Conservation (phyloP, 2,329 filamentous ascomycete genomes). For the Phialophora chinensis region DNA sequence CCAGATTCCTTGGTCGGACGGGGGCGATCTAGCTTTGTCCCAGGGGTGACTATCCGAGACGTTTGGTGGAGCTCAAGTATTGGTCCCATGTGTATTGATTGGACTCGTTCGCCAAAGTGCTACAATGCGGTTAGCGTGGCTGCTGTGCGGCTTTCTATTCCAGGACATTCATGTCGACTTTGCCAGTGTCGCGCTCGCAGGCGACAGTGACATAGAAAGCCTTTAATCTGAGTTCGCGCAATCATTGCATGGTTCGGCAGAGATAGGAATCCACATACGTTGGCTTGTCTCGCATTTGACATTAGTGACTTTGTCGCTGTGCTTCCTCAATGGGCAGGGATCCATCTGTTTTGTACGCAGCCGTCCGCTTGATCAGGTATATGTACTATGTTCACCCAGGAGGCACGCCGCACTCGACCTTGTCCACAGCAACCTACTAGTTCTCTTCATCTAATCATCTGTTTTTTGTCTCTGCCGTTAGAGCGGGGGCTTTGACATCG, state of each 20-base stretch:
- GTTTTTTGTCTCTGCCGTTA: background rate
- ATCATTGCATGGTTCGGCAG: background rate
- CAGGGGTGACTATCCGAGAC: constrained; percentile 11
- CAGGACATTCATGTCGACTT: constrained; percentile 8
- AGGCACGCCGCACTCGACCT: background rate
- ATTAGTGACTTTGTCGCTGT: background rate
- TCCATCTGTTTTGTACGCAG: background rate
- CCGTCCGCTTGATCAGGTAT: constrained; percentile 2
- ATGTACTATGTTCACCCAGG: constrained; percentile 5
- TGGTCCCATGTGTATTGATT: constrained; percentile 8
- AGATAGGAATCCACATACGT: background rate
- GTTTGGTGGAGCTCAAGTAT: constrained; percentile 16
- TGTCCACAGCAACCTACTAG: background rate
- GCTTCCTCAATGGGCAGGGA: background rate
- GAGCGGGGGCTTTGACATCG: background rate
- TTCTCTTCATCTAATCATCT: background rate
- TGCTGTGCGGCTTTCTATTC: background rate
- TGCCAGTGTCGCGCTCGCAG: background rate
- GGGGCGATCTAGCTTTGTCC: constrained; percentile 3
- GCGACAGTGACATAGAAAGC: background rate
- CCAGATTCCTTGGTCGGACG: background rate
- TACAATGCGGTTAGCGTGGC: constrained; percentile 10
- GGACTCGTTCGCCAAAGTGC: constrained; percentile 16
- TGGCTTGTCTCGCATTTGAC: constrained; percentile 1
- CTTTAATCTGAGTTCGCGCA: constrained; percentile 6